These are phyloP conservation scores for Mycosarcoma mackinlayi DNA, from an alignment of 1,284 basidiomycete species.

Conservation along the genomic window DNA sequence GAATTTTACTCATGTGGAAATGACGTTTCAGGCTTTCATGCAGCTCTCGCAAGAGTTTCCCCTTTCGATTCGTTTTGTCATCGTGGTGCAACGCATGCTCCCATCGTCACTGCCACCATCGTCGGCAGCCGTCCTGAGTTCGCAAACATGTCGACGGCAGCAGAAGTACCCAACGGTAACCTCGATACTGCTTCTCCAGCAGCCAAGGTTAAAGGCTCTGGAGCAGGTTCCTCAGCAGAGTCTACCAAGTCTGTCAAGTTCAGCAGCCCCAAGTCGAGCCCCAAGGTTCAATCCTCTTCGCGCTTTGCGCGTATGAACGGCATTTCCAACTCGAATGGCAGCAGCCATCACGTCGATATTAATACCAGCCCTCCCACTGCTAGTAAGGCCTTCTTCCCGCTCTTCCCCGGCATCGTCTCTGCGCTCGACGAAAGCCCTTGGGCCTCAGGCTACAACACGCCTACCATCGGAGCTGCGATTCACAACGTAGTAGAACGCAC, in stretches of 20 bases:
- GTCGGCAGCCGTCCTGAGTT: neutral
- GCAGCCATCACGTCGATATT: neutral
- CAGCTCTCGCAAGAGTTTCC: conserved; percentile 2
- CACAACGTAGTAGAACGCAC: conserved; percentile 45
- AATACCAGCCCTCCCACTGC: conserved; percentile 2
- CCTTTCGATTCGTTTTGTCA: neutral
- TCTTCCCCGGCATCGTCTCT: conserved; percentile 38
- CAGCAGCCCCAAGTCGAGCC: conserved; percentile 9
- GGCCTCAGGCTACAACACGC: conserved; percentile 45
- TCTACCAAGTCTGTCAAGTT: conserved; percentile 22
- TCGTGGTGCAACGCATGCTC: neutral
- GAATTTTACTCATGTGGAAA: too few relatives aligned
- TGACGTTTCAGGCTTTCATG: neutral
- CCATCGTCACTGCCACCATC: neutral
- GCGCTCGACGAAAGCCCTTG: conserved; percentile 40
- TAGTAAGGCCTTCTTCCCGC: conserved; percentile 32
- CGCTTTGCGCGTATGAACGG: conserved; percentile 42
- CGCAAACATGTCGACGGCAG: conserved; percentile 21
- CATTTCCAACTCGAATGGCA: conserved; percentile 14
- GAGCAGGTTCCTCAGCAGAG: neutral
- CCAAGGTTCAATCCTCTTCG: conserved; percentile 28
- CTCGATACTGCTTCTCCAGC: conserved; percentile 19
- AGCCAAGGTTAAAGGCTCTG: conserved; percentile 21
- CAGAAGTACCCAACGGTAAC: neutral
- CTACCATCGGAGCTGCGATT: conserved; percentile 19